Conservation (phyloP, 768 basidiomycete genomes). For the Podaxis sp. region DNA sequence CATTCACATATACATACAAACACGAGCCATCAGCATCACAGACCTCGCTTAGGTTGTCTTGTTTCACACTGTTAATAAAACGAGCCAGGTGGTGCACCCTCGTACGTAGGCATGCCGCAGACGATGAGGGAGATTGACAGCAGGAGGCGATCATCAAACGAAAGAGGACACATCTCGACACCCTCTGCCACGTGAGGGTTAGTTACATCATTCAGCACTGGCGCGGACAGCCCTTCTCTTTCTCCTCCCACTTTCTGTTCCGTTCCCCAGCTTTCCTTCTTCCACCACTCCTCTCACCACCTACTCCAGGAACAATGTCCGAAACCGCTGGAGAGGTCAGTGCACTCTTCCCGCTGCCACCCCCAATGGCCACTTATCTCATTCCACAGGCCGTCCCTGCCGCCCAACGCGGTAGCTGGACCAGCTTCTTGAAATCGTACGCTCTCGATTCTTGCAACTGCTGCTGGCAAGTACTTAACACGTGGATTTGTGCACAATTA, state of each 20-base stretch:
- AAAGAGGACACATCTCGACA: neutral
- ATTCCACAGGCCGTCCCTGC: constrained; percentile 66
- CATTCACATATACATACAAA: no score
- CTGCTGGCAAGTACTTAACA: constrained; percentile 8
- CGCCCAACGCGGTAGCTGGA: constrained; percentile 85
- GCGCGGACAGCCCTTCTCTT: neutral
- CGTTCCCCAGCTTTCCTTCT: neutral
- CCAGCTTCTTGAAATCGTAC: constrained; percentile 88
- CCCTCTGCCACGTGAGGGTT: constrained; percentile 3
- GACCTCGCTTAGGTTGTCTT: no score
- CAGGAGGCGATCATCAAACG: neutral
- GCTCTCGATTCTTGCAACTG: constrained; percentile 27
- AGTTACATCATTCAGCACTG: constrained; percentile 12
- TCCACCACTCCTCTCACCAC: neutral
- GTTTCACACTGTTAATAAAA: no score
- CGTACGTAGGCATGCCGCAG: no score
- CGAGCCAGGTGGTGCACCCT: no score
- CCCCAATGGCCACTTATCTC: neutral
- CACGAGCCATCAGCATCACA: no score
- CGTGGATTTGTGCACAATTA: constrained; percentile 6
- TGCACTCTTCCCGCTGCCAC: neutral
- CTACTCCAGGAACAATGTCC: constrained; percentile 11
- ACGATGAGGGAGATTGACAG: no score
- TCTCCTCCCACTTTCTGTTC: neutral
- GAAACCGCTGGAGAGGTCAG: constrained; percentile 31